Evolutionary conservation across 768 basidiomycete genomes (phyloP).

Genomic region (Boletus reticuloceps): DNA sequence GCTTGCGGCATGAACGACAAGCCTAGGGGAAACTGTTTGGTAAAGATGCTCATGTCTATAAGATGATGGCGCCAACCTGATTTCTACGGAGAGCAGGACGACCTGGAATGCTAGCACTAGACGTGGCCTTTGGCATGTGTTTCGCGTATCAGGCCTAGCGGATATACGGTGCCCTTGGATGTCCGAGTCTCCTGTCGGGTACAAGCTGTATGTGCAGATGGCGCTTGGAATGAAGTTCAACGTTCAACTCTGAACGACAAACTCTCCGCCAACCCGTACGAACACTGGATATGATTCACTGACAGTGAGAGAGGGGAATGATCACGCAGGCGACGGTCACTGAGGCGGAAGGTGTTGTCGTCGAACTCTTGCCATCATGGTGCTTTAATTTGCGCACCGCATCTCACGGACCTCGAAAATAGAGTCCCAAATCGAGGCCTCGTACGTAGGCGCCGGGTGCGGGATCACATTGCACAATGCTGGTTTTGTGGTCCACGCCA

Average conservation of each 20-base stretch:
- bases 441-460: constrained; percentile 1
- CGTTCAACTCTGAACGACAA: neutral
- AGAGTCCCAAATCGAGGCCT: constrained; percentile 12
- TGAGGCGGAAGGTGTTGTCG: neutral
- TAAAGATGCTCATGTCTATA: constrained; percentile 9
- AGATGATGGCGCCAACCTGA: constrained; percentile 46
- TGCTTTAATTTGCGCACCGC: constrained; percentile 13
- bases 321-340: neutral
- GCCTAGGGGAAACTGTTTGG: constrained; percentile 44
- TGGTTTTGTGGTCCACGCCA: neutral
- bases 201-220: neutral
- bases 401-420: constrained; percentile 23
- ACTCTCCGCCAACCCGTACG: neutral
- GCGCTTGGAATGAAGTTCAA: neutral
- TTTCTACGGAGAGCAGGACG: constrained; percentile 75
- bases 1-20: constrained; percentile 77
- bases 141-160: neutral
- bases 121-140: constrained; percentile 66
- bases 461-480: neutral
- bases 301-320: neutral
- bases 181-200: constrained; percentile 2
- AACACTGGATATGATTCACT: neutral
- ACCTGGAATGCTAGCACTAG: constrained; percentile 32
- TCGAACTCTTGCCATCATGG: constrained; percentile 12
- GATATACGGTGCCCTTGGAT: neutral